These are phyloP conservation scores for Polytolypa hystricis DNA, from an alignment of 2,329 filamentous ascomycete genomes.

Conservation along the genomic window DNA sequence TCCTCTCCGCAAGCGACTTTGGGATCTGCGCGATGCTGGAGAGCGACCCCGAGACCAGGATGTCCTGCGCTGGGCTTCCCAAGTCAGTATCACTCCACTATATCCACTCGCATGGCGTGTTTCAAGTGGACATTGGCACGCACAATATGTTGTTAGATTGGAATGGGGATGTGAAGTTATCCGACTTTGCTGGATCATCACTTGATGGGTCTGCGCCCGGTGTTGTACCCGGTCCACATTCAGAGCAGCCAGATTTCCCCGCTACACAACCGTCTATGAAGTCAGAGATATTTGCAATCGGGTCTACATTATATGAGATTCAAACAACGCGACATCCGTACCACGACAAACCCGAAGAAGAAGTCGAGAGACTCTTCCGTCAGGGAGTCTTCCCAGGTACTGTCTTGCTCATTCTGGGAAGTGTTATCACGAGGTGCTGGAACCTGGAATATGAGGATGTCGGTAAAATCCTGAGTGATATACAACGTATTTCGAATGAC, in stretches of 20 bases:
- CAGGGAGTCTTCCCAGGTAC: slow-evolving; percentile 10
- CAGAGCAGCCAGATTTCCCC: slow-evolving; percentile 4
- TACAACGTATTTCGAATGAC: too few species aligned
- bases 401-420: slow-evolving; percentile 9
- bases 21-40: slow-evolving; percentile 3
- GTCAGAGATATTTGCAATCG: slow-evolving; percentile 13
- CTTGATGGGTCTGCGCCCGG: slow-evolving; percentile 11
- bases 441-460: slow-evolving; percentile 10
- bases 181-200: slow-evolving; percentile 15
- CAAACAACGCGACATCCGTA: slow-evolving; percentile 11
- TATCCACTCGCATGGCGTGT: slow-evolving; percentile 10
- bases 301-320: slow-evolving; percentile 14
- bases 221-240: not conserved
- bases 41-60: not conserved
- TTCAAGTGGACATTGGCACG: slow-evolving; percentile 12
- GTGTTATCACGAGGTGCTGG: slow-evolving; percentile 13
- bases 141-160: slow-evolving; percentile 14
- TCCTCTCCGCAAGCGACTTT: slow-evolving; percentile 5
- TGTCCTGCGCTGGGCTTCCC: slow-evolving; percentile 11
- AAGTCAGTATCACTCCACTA: slow-evolving; percentile 11
- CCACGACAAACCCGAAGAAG: slow-evolving; percentile 5
- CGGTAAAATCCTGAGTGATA: slow-evolving; percentile 8
- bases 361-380: slow-evolving; percentile 5
- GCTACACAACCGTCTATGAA: slow-evolving; percentile 7
- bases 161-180: slow-evolving; percentile 10